Conservation (phyloP, 495 filamentous ascomycete genomes). For the Daldinia bambusicola region DNA sequence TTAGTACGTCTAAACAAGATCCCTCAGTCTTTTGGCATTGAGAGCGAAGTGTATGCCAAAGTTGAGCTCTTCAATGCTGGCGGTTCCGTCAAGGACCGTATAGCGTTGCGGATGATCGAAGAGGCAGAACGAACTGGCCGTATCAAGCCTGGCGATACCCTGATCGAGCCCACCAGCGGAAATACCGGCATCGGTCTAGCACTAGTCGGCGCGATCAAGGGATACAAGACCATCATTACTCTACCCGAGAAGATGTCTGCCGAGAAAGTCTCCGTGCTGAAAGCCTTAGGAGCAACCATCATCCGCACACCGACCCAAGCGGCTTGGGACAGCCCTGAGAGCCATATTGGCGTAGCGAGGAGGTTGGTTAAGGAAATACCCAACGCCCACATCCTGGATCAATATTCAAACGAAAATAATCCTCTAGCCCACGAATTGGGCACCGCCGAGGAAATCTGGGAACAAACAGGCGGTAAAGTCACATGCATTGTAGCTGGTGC, state of each 20-base stretch:
- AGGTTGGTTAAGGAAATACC: constrained; percentile 94
- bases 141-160: constrained; percentile 95
- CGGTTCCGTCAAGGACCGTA: constrained; percentile 97
- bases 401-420: constrained; percentile 93
- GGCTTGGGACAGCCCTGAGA: constrained; percentile 92
- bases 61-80: constrained; percentile 97
- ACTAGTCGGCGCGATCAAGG: constrained; percentile 92
- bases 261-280: constrained; percentile 94
- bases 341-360: constrained; percentile 93
- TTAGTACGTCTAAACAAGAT: constrained; percentile 91
- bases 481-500: constrained; percentile 90
- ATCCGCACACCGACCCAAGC: constrained; percentile 97
- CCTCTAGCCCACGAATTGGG: constrained; percentile 93
- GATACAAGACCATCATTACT: constrained; percentile 98
- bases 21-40: constrained; percentile 87
- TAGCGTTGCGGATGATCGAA: constrained; percentile 97
- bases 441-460: constrained; percentile 97
- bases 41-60: constrained; percentile 92
- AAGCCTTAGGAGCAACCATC: constrained; percentile 94
- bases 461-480: constrained; percentile 85
- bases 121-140: constrained; percentile 89
- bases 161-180: constrained; percentile 97
- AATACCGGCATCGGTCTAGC: constrained; percentile 99
- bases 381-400: constrained; percentile 95
- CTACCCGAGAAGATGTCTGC: constrained; percentile 99